phyloP scores from a whole-genome alignment of 441 rosid genomes.

The Melastoma candidum region DNA sequence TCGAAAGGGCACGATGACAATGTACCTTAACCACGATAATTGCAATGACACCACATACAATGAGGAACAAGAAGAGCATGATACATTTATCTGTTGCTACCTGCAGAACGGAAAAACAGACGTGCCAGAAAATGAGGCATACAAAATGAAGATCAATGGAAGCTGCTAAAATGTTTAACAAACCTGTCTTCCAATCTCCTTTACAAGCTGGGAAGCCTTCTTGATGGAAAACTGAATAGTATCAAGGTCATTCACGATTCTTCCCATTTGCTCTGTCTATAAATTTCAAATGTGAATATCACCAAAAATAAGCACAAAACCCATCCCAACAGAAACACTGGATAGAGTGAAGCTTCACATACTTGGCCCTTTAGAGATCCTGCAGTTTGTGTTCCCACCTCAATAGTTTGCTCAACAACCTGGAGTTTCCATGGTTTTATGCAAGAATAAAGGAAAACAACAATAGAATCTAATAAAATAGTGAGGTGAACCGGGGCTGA shows the following conservation, averaged over 20 bases:
- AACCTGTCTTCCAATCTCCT: slow-evolving; percentile 99
- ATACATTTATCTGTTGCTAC: slow-evolving; percentile 99
- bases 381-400: slow-evolving; percentile 98
- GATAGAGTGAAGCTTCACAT: slow-evolving; percentile 11
- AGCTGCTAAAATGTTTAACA: slow-evolving; percentile 9
- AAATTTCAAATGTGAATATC: neutral
- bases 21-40: slow-evolving; percentile 91
- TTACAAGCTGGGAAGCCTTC: slow-evolving; percentile 95
- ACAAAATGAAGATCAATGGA: neutral
- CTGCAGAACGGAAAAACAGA: slow-evolving; percentile 23
- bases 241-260: slow-evolving; percentile 91
- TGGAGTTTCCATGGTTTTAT: slow-evolving; percentile 18
- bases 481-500: neutral
- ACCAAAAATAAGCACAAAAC: slow-evolving; percentile 13
- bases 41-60: slow-evolving; percentile 87
- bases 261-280: slow-evolving; percentile 99
- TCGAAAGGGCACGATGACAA: slow-evolving; percentile 6
- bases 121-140: neutral
- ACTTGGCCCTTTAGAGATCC: slow-evolving; percentile 88
- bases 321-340: too few relatives aligned
- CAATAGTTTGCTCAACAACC: slow-evolving; percentile 93
- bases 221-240: slow-evolving; percentile 93
- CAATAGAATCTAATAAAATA: neutral
- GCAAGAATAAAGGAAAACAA: slow-evolving; percentile 12
- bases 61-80: slow-evolving; percentile 81